Base-by-base conservation (phyloP, 345 rosid species). In the Lepidium africanum region DNA sequence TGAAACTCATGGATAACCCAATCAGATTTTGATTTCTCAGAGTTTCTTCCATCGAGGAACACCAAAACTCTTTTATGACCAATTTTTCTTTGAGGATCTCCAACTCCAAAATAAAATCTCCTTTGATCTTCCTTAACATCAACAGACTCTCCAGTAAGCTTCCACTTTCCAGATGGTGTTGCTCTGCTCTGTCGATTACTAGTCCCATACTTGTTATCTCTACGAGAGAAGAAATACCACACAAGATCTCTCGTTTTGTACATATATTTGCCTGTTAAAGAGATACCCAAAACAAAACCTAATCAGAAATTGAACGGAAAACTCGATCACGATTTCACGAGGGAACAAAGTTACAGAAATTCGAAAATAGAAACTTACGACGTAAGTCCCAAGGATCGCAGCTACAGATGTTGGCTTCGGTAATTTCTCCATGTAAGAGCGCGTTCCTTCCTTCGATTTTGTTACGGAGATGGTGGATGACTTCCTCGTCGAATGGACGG, bases 311-410 rank as follows among this genome's bases (percentile, higher is more conserved):
- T 9, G 40, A 16, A 7, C 5, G 2, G 8, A 54, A 2, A 11
- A 30, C 0, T 7, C 21, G 19, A 14, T 27, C 32, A 27, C 4
- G 27, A 27, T 4, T 27, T 27, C n/a, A 30, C 3, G 4, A 53
- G 11, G 7, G 6, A 53, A 9, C 15, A 15, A 52, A 53, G 2
- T 32, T 17, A 4, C 27, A 10, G 25, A 9, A 63, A 47, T 8
- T 2, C 16, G 37, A 17, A 6, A 3, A 12, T 4, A 0, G 15
- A 0, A 38, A 65, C 42, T 63, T 73, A 81, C 85, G 47, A 2
- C 80, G 86, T 39, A 87, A 37, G 0, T 87, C 42, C 84, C 82
- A 78, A 6, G 94, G 94, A 45, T 87, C 88, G 1, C 5, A 69
- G 38, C 42, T 33, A 70, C 69, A 77, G 23, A 85, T 67, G 17